A percentile compares a stretch with the other conserved stretches of the same genome.
Evolutionary conservation across 176 grass and related monocot genomes (phyloP).

Genomic region (Carex littledalei): DNA sequence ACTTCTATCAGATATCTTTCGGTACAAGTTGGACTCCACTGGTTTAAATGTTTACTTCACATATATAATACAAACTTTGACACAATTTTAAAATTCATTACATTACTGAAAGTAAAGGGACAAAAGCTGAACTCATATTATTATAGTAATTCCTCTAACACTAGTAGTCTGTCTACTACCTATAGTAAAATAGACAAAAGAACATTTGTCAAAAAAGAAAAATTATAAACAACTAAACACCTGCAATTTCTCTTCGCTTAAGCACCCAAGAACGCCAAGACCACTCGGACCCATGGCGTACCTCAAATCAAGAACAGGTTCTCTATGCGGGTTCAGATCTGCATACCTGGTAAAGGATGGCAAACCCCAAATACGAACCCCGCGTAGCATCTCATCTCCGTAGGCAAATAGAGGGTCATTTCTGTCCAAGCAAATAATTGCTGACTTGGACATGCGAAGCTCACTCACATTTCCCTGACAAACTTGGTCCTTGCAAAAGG

Average conservation of each 20-base stretch:
- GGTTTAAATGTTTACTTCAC: background rate
- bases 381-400: constrained; percentile 45
- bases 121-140: background rate
- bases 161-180: background rate
- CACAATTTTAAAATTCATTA: background rate
- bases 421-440: constrained; percentile 42
- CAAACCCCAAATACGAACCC: constrained; percentile 49
- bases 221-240: constrained; percentile 33
- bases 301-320: constrained; percentile 82
- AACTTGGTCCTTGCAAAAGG: constrained; percentile 28
- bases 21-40: background rate
- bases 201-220: background rate
- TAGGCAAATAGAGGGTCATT: constrained; percentile 51
- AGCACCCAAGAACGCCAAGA: constrained; percentile 59
- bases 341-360: constrained; percentile 47
- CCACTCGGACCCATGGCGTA: constrained; percentile 33
- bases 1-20: background rate
- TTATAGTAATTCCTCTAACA: background rate
- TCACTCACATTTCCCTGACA: constrained; percentile 51
- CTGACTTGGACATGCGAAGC: constrained; percentile 67
- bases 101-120: background rate
- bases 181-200: background rate
- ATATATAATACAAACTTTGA: background rate
- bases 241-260: constrained; percentile 66
- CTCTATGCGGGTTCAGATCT: constrained; percentile 48